A percentile compares a stretch with the other conserved stretches of the same genome.
phyloP scores from a whole-genome alignment of 176 grass and related monocot species.

The Musa schizocarpa region DNA sequence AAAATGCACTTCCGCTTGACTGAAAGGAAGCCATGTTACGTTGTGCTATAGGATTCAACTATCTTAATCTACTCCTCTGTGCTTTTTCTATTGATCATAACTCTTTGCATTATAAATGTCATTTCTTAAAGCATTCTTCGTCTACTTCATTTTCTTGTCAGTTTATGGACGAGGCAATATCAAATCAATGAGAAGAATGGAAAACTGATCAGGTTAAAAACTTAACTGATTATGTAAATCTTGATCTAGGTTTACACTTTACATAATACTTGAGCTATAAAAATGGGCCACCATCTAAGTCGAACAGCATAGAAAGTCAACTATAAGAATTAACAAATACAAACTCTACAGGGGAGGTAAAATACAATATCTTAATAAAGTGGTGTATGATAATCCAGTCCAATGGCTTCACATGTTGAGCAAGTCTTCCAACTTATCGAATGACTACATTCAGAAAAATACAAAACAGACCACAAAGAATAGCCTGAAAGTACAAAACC shows the following conservation, averaged over 20 bases:
- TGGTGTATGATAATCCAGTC: not conserved
- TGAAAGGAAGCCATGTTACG: not conserved
- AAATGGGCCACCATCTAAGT: not conserved
- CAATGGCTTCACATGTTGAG: not conserved
- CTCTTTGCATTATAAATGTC: too few species aligned
- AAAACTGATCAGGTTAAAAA: not conserved
- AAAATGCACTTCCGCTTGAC: not conserved
- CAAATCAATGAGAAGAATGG: not conserved
- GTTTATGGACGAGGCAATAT: too few species aligned
- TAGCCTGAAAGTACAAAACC: not conserved
- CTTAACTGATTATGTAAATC: not conserved
- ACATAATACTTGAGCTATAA: too few species aligned
- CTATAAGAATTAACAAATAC: not conserved
- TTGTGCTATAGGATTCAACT: too few species aligned
- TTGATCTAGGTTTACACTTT: too few species aligned
- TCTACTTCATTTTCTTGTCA: too few species aligned
- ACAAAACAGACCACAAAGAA: not conserved
- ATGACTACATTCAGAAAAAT: not conserved
- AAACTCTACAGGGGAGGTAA: not conserved
- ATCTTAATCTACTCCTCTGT: too few species aligned
- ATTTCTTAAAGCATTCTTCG: too few species aligned
- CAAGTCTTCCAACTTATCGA: not conserved
- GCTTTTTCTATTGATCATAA: too few species aligned
- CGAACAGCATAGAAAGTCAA: not conserved
- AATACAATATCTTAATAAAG: not conserved